Evolutionary conservation across 306 rosid genomes (phyloP).

Genomic region (Ceratonia siliqua): DNA sequence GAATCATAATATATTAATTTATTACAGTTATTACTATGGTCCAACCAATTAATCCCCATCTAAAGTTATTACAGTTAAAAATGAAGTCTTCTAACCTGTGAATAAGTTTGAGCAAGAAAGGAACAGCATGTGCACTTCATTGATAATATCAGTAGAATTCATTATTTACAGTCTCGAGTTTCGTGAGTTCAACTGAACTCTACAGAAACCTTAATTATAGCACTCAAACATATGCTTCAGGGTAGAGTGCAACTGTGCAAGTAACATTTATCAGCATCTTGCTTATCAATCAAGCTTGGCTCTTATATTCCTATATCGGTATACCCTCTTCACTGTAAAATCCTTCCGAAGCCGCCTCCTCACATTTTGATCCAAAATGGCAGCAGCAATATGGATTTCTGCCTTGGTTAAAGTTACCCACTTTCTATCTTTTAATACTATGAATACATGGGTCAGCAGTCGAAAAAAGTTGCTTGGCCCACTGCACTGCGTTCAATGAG

Average conservation of each 20-base stretch:
- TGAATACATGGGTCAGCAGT: conserved; percentile 43
- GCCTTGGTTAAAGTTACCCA: conserved; percentile 18
- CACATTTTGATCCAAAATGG: conserved; percentile 14
- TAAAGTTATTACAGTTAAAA: neutral
- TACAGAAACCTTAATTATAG: neutral
- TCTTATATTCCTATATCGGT: neutral
- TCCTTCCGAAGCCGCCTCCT: conserved; percentile 22
- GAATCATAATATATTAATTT: too few relatives aligned
- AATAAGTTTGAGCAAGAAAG: neutral
- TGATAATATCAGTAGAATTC: neutral
- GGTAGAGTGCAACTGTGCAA: neutral
- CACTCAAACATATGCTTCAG: neutral
- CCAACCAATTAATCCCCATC: too few relatives aligned
- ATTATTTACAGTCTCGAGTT: neutral
- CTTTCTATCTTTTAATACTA: conserved; percentile 15
- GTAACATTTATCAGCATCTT: neutral
- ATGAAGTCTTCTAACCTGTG: neutral
- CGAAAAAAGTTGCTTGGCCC: conserved; percentile 41
- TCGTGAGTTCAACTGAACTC: neutral
- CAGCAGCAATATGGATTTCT: conserved; percentile 22
- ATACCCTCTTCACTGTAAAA: neutral
- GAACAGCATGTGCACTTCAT: neutral
- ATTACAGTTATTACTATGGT: too few relatives aligned
- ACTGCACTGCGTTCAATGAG: conserved; percentile 31
- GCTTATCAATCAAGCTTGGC: neutral